Evolutionary conservation across 352 stramenopile genomes (phyloP), one percentile per base, ranked within the genome.

Genomic region (Phytophthora sp.): DNA sequence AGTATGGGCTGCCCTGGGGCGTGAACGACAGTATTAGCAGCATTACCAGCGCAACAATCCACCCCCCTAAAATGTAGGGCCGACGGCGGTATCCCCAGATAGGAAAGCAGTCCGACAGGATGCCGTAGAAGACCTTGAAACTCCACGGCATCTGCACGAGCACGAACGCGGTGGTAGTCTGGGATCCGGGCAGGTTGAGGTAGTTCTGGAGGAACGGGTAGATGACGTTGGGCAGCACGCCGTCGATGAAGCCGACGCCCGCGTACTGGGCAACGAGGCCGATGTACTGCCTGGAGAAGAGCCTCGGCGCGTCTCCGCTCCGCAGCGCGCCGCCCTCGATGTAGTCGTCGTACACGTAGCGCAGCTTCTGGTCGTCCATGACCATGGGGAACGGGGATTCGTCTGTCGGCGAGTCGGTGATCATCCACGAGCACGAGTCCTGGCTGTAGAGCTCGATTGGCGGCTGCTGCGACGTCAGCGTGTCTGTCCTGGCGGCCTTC

Each of bases 51-150:
- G 63, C 41, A n/a, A 81, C 52, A 27, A 62, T 38, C 79, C 79
- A 88, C 12, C 74, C 76, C 15, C 74, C 49, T 20, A 88, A 51
- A 56, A 89, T 87, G 60, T 84, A 87, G 4, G 79, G 77, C 9
- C 75, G 67, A 15, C 79, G 73, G 0, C 74, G 69, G 30, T 82
- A 87, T 5, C 79, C 79, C n/a, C 57, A 66, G 34, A 90, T 77
- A 17, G 81, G 81, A 18, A 82, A 84, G 45, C 74, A 84, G 65
- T 90, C 81, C 8, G 77, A 82, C 9, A 90, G 2, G 27, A 90
- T 78, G 24, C 77, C 77, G 51, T 80, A 70, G 46, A 89, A 81
- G 0, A 87, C 66, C 52, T 88, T 89, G 39, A 89, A 87, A 35
- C 70, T 85, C 74, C 77, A 89, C 5, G 74, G 76, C 38, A 89